Evolutionary conservation across 768 basidiomycete species (phyloP), one percentile per base, ranked within the genome.

Genomic region (Pilatotrama ljubarskyi): DNA sequence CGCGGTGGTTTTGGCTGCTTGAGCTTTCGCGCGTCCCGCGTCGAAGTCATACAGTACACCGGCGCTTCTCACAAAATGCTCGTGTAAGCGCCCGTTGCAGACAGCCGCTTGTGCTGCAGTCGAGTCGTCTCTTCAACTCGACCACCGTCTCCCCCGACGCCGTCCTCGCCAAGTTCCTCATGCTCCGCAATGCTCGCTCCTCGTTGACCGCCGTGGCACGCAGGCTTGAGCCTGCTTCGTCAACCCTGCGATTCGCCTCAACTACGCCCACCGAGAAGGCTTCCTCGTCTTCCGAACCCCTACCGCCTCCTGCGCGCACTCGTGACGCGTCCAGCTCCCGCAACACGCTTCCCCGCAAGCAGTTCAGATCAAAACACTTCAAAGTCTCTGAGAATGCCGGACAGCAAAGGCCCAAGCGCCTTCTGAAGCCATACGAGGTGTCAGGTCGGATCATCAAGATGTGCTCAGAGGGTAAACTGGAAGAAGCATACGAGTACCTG

Each of bases 401-500:
- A 35, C 5, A 50, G 18, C 41, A n/a, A 9, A 18, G 10, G 25
- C 26, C 55, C 37, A 56, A 54, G 47, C 70, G 66, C 17, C 75
- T 82, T 14, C 79, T 92, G 18, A 78, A 83, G 44, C 89, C 90
- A 13, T 81, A 87, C 69, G 76, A 82, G 1, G 82, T 92, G 25
- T 81, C 87, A 0, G 52, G 66, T 24, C 77, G 89, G 55, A 73
- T 91, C 49, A 84, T 81, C 67, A 82, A 78, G 62, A 76, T 89
- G 7, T 84, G 83, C 54, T 76, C 80, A 11, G 70, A 74, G 11
- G 83, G 81, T 11, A 78, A 86, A 52, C 41, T 90, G 35, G 83
- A 87, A 52, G 79, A 78, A 2, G 92, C 92, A 0, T 77, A 90
- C 4, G 69, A 76, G 24, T 81, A 85, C 73, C 78, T 94, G n/a